Conservation (phyloP, 805 yeast species). For the Candida silvicultrix region DNA sequence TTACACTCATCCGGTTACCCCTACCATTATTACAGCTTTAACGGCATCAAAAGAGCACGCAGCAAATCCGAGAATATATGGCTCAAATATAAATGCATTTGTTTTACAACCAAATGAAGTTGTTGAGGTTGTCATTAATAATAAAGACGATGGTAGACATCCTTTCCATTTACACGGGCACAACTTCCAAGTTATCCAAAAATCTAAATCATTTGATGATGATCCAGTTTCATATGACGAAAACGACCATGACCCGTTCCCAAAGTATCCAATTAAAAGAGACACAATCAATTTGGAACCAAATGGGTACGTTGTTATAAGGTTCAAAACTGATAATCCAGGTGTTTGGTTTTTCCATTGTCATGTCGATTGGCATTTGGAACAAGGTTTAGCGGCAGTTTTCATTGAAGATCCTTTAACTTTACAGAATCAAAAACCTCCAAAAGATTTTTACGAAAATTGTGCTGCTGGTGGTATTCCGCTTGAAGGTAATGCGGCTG, state of each 20-base stretch:
- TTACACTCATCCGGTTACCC: conserved; percentile 62
- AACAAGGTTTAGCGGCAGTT: conserved; percentile 71
- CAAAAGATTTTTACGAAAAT: conserved; percentile 40
- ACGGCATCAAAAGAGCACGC: conserved; percentile 49
- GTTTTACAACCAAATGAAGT: conserved; percentile 56
- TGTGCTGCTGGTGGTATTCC: conserved; percentile 44
- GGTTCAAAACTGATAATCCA: conserved; percentile 82
- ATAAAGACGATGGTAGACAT: conserved; percentile 73
- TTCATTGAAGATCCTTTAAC: conserved; percentile 65
- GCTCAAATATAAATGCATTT: conserved; percentile 60
- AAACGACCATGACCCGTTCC: conserved; percentile 35
- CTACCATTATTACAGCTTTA: conserved; percentile 59
- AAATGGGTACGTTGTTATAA: conserved; percentile 58
- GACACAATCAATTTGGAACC: conserved; percentile 68
- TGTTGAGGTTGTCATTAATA: conserved; percentile 72
- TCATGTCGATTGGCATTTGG: conserved; percentile 81
- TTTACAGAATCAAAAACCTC: conserved; percentile 35
- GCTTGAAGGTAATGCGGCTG: conserved; percentile 69
- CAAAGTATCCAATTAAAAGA: conserved; percentile 56
- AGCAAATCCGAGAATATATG: conserved; percentile 58
- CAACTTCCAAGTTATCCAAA: conserved; percentile 53
- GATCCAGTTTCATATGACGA: conserved; percentile 51
- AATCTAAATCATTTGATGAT: conserved; percentile 46
- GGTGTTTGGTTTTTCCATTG: conserved; percentile 96
- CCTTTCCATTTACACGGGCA: conserved; percentile 81